Evolutionary conservation across 768 basidiomycete genomes (phyloP).

Genomic region (Leccinum incarnatum): DNA sequence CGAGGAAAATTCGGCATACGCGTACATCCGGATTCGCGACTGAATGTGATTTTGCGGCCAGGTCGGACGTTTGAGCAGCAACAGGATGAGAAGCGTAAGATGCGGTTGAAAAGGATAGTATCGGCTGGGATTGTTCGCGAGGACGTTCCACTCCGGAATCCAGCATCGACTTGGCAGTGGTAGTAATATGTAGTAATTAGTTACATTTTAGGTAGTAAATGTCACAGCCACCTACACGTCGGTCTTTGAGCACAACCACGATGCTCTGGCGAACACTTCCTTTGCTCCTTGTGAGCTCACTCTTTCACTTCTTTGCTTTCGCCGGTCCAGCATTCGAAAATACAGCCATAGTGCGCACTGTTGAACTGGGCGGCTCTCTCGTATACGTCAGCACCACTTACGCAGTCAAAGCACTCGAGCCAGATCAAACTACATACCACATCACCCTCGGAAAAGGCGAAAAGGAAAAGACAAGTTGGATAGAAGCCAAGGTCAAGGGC

Average conservation of each 20-base stretch:
- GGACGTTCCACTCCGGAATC: constrained; percentile 74
- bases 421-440: constrained; percentile 61
- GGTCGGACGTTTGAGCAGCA: constrained; percentile 75
- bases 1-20: constrained; percentile 79
- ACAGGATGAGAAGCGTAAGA: constrained; percentile 57
- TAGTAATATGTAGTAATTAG: constrained; percentile 25
- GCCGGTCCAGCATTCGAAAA: constrained; percentile 72
- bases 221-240: constrained; percentile 25
- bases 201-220: constrained; percentile 5
- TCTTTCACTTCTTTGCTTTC: constrained; percentile 39
- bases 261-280: constrained; percentile 50
- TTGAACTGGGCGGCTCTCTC: constrained; percentile 87
- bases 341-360: constrained; percentile 81
- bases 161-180: constrained; percentile 75
- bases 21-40: constrained; percentile 67
- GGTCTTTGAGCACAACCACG: constrained; percentile 18
- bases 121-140: constrained; percentile 80
- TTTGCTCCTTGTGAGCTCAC: constrained; percentile 42
- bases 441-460: constrained; percentile 65
- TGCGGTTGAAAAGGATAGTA: constrained; percentile 72
- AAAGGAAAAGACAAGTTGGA: constrained; percentile 65
- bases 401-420: constrained; percentile 69
- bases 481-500: constrained; percentile 81
- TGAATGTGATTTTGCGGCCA: constrained; percentile 76
- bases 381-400: constrained; percentile 89